Percentiles rank a stretch among this genome's conserved stretches.
These are phyloP conservation scores for Fusarium nematophilum DNA, from an alignment of 2,329 filamentous ascomycete species.

Conservation along the genomic window DNA sequence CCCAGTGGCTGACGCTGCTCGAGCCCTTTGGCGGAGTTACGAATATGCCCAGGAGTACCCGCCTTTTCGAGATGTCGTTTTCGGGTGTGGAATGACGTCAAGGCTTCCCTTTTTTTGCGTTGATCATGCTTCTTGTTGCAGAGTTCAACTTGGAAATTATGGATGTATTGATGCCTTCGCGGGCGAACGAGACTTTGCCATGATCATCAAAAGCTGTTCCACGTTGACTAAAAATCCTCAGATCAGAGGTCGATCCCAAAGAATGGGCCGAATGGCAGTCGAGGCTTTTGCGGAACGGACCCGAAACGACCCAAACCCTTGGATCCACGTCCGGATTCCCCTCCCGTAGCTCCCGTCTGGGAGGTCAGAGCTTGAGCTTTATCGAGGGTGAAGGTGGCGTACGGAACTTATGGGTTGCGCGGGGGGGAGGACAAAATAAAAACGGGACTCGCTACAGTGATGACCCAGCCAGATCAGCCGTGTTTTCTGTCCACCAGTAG, in stretches of 20 bases:
- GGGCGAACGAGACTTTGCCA: conserved; percentile 15
- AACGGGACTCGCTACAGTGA: too few species aligned
- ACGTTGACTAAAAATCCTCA: too few species aligned
- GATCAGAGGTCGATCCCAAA: too few species aligned
- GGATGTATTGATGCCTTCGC: background rate
- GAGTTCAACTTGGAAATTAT: conserved; percentile 6
- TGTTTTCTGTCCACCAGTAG: too few species aligned
- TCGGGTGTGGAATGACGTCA: background rate
- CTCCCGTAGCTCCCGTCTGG: conserved; percentile 23
- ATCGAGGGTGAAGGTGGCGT: too few species aligned
- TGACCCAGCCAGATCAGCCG: too few species aligned
- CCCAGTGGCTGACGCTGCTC: conserved; percentile 11
- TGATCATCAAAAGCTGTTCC: background rate
- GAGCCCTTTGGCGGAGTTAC: conserved; percentile 1
- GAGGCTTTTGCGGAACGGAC: conserved; percentile 6
- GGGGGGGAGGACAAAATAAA: too few species aligned
- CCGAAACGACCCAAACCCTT: conserved; percentile 1
- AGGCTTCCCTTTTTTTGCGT: background rate
- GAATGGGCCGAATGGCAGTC: too few species aligned
- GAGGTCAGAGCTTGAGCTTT: conserved; percentile 10
- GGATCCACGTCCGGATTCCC: conserved; percentile 12
- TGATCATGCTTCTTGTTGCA: background rate
- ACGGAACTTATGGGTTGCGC: too few species aligned
- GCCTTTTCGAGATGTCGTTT: conserved; percentile 15
- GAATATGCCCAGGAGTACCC: conserved; percentile 11